Evolutionary conservation across 257 asterid species (phyloP).

Genomic region (Pogostemon cablin): DNA sequence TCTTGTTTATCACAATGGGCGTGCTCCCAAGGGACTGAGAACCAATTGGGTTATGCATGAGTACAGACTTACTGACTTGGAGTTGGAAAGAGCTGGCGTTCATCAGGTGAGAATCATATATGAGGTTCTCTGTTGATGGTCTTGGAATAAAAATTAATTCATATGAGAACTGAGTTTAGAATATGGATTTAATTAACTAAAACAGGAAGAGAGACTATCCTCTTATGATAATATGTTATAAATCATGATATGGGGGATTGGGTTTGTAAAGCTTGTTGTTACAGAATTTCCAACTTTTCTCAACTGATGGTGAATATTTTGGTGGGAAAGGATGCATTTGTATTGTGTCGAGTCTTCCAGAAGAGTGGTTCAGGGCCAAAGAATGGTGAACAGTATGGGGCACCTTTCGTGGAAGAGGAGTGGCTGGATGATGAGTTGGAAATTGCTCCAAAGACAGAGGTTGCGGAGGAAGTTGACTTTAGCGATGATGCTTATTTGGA

Average conservation of each 20-base stretch:
- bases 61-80: slow-evolving; percentile 80
- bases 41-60: slow-evolving; percentile 98
- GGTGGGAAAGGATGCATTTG: slow-evolving; percentile 69
- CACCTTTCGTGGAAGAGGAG: slow-evolving; percentile 87
- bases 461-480: slow-evolving; percentile 61
- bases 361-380: slow-evolving; percentile 98
- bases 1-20: slow-evolving; percentile 83
- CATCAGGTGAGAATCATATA: slow-evolving; percentile 56
- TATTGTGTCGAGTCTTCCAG: slow-evolving; percentile 88
- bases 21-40: slow-evolving; percentile 94
- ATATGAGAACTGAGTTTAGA: neutral
- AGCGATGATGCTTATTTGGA: slow-evolving; percentile 60
- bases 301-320: slow-evolving; percentile 25
- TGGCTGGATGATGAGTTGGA: slow-evolving; percentile 78
- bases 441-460: slow-evolving; percentile 49
- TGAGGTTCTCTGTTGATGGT: too few species aligned
- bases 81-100: slow-evolving; percentile 71
- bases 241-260: neutral
- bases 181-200: slow-evolving; percentile 1
- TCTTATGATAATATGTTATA: too few species aligned
- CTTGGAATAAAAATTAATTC: neutral
- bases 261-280: slow-evolving; percentile 13
- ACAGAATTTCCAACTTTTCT: slow-evolving; percentile 9
- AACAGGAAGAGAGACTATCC: neutral
- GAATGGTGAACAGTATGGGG: slow-evolving; percentile 96